A percentile compares a stretch with the other conserved stretches of the same genome.
phyloP scores from a whole-genome alignment of 495 filamentous ascomycete genomes.

The Xylaria longipes region DNA sequence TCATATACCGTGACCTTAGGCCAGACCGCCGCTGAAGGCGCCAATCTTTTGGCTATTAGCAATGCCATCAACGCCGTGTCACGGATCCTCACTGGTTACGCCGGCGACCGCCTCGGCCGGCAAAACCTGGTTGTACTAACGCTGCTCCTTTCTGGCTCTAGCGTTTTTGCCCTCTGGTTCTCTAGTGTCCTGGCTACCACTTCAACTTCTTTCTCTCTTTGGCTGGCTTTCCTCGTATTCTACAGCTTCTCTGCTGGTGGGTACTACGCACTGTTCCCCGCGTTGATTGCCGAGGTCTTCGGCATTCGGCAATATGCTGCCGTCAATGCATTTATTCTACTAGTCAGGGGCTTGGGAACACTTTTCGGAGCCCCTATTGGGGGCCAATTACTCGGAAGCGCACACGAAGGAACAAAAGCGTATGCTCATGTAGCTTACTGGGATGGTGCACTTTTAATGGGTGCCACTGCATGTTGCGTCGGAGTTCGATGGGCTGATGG shows the following conservation, averaged over 20 bases:
- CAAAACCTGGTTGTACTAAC: slow-evolving; percentile 61
- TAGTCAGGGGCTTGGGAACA: slow-evolving; percentile 60
- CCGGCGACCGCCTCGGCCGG: slow-evolving; percentile 56
- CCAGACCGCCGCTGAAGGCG: slow-evolving; percentile 47
- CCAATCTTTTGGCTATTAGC: slow-evolving; percentile 58
- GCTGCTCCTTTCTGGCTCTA: slow-evolving; percentile 51
- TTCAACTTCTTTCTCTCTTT: slow-evolving; percentile 40
- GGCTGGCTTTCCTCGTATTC: slow-evolving; percentile 58
- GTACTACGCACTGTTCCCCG: slow-evolving; percentile 55
- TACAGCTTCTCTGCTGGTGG: slow-evolving; percentile 61
- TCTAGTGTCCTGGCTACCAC: slow-evolving; percentile 36
- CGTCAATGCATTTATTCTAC: slow-evolving; percentile 64
- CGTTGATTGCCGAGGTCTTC: slow-evolving; percentile 62
- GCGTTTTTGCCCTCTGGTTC: slow-evolving; percentile 61
- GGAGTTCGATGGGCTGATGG: slow-evolving; percentile 49
- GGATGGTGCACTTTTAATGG: slow-evolving; percentile 46
- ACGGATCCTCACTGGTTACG: slow-evolving; percentile 57
- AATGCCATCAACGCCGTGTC: slow-evolving; percentile 63
- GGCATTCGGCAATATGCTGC: slow-evolving; percentile 63
- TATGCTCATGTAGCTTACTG: slow-evolving; percentile 43
- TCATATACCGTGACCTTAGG: slow-evolving; percentile 53
- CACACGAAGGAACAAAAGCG: slow-evolving; percentile 31
- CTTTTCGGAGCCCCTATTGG: slow-evolving; percentile 61
- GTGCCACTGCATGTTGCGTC: slow-evolving; percentile 39
- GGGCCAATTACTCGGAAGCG: slow-evolving; percentile 45